phyloP scores from a whole-genome alignment of 352 stramenopile species.

The Phytopythium oedochilum region DNA sequence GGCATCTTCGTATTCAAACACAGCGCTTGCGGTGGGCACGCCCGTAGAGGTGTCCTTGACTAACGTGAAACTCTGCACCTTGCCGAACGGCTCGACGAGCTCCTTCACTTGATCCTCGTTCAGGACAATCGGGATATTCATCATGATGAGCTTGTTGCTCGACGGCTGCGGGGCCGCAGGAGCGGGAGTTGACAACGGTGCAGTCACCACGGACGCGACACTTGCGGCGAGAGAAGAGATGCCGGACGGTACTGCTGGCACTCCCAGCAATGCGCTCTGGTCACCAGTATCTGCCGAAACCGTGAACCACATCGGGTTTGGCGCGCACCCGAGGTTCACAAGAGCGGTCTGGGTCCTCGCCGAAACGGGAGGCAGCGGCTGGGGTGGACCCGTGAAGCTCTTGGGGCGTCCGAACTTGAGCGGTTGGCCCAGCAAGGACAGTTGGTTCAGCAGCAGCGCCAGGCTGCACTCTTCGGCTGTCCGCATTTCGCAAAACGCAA shows the following conservation, averaged over 20 bases:
- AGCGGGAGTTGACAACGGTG: not conserved
- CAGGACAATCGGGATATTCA: conserved; percentile 77
- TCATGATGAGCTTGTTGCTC: conserved; percentile 68
- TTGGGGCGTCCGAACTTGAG: conserved; percentile 84
- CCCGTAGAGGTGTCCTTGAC: conserved; percentile 46
- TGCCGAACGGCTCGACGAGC: conserved; percentile 80
- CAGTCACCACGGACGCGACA: not conserved
- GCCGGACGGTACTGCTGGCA: not conserved
- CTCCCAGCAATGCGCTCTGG: not conserved
- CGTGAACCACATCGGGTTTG: conserved; percentile 74
- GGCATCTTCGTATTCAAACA: conserved; percentile 79
- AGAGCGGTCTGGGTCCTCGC: conserved; percentile 73
- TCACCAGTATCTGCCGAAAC: not conserved
- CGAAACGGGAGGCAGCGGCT: conserved; percentile 65
- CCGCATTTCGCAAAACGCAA: conserved; percentile 87
- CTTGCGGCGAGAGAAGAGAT: not conserved
- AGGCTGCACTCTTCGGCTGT: conserved; percentile 85
- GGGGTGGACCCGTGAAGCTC: conserved; percentile 80
- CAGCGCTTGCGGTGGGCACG: conserved; percentile 54
- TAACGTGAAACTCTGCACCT: conserved; percentile 60
- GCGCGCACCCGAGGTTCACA: conserved; percentile 74
- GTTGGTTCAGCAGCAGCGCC: conserved; percentile 76
- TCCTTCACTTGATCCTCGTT: conserved; percentile 78
- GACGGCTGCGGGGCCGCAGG: not conserved
- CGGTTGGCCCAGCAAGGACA: conserved; percentile 71